A percentile compares a stretch with the other conserved stretches of the same genome.
Conservation (phyloP, 176 grass and related monocot genomes). For the Urochloa ruziziensis region DNA sequence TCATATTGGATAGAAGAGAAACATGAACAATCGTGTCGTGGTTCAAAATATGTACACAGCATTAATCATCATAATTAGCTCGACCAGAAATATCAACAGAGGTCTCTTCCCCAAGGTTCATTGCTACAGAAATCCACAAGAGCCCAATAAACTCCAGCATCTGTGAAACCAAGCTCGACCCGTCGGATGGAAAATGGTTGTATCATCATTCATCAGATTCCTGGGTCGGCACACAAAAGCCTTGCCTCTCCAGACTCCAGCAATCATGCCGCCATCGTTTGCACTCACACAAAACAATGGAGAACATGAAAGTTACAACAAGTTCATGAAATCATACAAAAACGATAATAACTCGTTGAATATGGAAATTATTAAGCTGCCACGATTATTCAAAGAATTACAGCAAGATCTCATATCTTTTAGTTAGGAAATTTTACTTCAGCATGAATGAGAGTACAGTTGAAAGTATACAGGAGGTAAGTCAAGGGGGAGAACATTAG, state of each 20-base stretch:
- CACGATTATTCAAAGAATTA: neutral
- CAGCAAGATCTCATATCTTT: neutral
- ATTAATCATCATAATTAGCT: too few species aligned
- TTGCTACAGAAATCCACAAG: neutral
- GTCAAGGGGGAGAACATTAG: neutral
- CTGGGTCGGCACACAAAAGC: neutral
- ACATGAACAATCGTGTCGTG: too few species aligned
- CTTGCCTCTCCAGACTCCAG: neutral
- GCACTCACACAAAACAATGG: neutral
- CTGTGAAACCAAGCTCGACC: neutral
- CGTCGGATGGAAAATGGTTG: neutral
- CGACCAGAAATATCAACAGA: too few species aligned
- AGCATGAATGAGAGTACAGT: neutral
- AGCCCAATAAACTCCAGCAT: neutral
- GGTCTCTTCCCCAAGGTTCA: neutral
- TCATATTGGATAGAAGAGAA: too few species aligned
- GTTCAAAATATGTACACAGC: too few species aligned
- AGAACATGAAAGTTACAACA: neutral
- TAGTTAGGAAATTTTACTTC: neutral
- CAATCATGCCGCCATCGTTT: neutral
- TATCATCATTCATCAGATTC: neutral
- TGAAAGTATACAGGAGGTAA: neutral
- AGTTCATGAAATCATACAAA: neutral
- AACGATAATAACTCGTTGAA: neutral
- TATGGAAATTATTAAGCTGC: neutral